Percentiles rank a stretch among this genome's conserved stretches.
phyloP scores from a whole-genome alignment of 495 filamentous ascomycete species.

The Aspergillus sparsus region DNA sequence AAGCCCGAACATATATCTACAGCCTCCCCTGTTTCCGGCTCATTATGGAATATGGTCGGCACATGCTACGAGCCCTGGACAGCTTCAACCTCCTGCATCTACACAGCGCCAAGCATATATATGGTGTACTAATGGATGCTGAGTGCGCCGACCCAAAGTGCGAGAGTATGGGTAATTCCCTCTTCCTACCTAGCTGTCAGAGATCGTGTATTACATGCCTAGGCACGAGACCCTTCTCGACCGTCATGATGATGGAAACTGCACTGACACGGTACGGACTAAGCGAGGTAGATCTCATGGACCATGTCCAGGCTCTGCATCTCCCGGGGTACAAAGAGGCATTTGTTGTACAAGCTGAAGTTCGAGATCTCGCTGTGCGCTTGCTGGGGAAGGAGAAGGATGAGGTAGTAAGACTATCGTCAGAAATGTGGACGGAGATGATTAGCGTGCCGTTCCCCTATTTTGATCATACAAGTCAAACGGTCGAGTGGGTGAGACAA shows the following conservation, averaged over 20 bases:
- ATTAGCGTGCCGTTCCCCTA: not conserved
- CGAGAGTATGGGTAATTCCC: not conserved
- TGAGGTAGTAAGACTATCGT: too few species aligned
- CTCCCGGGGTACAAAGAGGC: not conserved
- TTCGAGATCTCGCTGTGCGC: not conserved
- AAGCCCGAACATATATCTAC: not conserved
- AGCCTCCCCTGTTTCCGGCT: not conserved
- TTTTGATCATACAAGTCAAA: not conserved
- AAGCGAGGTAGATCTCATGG: not conserved
- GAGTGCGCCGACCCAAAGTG: constrained; percentile 1
- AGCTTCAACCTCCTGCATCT: not conserved
- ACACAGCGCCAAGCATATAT: not conserved
- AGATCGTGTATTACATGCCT: not conserved
- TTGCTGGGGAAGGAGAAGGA: not conserved
- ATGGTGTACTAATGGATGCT: not conserved
- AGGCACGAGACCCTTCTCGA: not conserved
- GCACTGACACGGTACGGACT: not conserved
- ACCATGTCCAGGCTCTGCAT: not conserved
- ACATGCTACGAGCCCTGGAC: too few species aligned
- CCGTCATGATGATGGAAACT: not conserved
- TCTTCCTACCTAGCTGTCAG: constrained; percentile 2
- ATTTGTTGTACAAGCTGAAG: not conserved
- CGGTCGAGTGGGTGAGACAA: not conserved
- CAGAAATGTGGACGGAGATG: not conserved
- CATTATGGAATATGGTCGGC: not conserved